Percentiles rank a stretch among this genome's conserved stretches.
Conservation (phyloP, 805 yeast species). For the Alloascoidea hylecoeti region DNA sequence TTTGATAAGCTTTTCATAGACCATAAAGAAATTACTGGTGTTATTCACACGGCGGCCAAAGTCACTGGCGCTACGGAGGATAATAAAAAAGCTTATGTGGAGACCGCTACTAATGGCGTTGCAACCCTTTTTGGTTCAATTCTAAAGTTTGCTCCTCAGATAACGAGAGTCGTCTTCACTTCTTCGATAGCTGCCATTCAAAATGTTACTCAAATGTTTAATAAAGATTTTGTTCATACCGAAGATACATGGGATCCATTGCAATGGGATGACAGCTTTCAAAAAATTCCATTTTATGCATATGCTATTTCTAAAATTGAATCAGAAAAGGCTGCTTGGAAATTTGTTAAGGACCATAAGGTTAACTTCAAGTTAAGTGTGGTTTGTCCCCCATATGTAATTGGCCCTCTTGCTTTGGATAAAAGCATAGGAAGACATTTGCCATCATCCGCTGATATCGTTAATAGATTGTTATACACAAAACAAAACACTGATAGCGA, state of each 20-base stretch:
- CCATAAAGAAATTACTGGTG: neutral
- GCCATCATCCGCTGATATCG: neutral
- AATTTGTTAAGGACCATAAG: conserved; percentile 18
- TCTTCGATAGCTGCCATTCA: neutral
- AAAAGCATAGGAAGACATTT: neutral
- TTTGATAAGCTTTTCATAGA: neutral
- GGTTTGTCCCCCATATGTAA: conserved; percentile 21
- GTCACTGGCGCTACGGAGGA: neutral
- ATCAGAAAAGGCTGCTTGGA: conserved; percentile 31
- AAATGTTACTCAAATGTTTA: neutral
- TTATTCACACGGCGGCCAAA: conserved; percentile 1
- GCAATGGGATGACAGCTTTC: conserved; percentile 2
- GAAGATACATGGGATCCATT: conserved; percentile 5
- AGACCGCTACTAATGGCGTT: neutral
- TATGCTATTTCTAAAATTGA: conserved; percentile 27
- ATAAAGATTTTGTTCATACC: conserved; percentile 4
- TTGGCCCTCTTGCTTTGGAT: conserved; percentile 25
- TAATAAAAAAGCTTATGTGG: neutral
- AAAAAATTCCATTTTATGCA: neutral
- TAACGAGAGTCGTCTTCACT: neutral
- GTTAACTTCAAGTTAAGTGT: conserved; percentile 18
- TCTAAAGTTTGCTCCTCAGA: neutral
- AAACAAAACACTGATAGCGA: neutral
- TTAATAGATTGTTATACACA: neutral
- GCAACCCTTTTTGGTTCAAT: neutral